Percentiles rank a stretch among this genome's conserved stretches.
phyloP scores from a whole-genome alignment of 2,329 filamentous ascomycete species.

The Colletotrichum viniferum region DNA sequence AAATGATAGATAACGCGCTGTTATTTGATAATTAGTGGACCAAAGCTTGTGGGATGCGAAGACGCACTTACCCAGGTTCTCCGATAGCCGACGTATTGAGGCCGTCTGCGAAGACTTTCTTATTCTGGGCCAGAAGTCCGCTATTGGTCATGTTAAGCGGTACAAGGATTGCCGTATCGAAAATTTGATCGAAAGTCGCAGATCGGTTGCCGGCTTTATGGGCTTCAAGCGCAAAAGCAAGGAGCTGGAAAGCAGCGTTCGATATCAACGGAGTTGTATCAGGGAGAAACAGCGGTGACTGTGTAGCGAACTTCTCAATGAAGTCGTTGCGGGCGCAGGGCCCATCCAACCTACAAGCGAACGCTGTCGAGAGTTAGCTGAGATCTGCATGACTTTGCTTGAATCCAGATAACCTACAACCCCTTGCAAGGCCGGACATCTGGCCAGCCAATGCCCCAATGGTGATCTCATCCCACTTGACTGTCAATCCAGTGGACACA shows the following conservation, averaged over 20 bases:
- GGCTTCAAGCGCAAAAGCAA: slow-evolving; percentile 25
- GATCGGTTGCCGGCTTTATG: not conserved
- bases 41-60: not conserved
- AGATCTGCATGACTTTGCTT: too few species aligned
- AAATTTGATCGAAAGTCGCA: not conserved
- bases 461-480: slow-evolving; percentile 25
- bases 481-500: not conserved
- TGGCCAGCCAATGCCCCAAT: slow-evolving; percentile 26
- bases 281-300: slow-evolving; percentile 24
- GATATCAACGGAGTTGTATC: slow-evolving; percentile 28
- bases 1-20: slow-evolving; percentile 24
- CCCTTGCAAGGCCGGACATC: slow-evolving; percentile 26
- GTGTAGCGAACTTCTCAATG: slow-evolving; percentile 3
- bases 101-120: slow-evolving; percentile 12
- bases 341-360: slow-evolving; percentile 17
- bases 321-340: slow-evolving; percentile 21
- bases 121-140: not conserved
- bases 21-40: not conserved
- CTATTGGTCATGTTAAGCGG: slow-evolving; percentile 25
- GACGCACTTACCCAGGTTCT: slow-evolving; percentile 23
- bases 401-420: slow-evolving; percentile 13
- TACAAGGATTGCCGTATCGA: slow-evolving; percentile 9
- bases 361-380: not conserved
- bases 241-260: slow-evolving; percentile 28
- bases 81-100: slow-evolving; percentile 17